Conservation (phyloP, 2,329 filamentous ascomycete genomes). For the Ceratocystis colombiana region DNA sequence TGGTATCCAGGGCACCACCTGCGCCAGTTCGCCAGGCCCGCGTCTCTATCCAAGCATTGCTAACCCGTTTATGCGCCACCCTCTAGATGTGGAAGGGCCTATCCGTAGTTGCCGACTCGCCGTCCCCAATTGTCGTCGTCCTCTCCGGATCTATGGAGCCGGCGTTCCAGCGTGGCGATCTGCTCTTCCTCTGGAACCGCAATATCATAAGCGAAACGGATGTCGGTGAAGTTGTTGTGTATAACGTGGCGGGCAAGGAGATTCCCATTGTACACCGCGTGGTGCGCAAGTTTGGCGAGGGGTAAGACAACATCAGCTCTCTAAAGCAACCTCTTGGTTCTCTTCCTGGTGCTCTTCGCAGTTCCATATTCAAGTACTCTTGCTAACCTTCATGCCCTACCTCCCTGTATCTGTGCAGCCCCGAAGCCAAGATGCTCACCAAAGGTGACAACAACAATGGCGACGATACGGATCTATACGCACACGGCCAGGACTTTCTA, state of each 20-base stretch:
- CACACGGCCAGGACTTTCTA: conserved; percentile 74
- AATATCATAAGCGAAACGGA: conserved; percentile 47
- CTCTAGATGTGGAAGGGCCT: conserved; percentile 74
- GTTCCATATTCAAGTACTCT: background rate
- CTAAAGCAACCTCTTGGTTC: too few relatives aligned
- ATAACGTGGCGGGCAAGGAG: conserved; percentile 82
- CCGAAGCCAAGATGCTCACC: conserved; percentile 66
- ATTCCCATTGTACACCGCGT: conserved; percentile 96
- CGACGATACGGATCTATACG: conserved; percentile 84
- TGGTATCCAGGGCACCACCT: background rate
- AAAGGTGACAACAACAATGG: conserved; percentile 96
- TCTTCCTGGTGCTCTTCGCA: background rate
- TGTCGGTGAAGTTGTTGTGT: conserved; percentile 51
- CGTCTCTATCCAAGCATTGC: background rate
- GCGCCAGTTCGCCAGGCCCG: too few relatives aligned
- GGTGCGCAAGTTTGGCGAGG: conserved; percentile 59
- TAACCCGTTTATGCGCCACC: background rate
- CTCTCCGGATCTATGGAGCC: conserved; percentile 77
- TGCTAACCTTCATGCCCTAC: background rate
- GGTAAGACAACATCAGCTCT: conserved; percentile 36
- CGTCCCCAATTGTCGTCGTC: conserved; percentile 73
- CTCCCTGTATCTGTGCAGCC: conserved; percentile 32
- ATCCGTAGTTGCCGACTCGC: conserved; percentile 64
- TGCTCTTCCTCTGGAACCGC: conserved; percentile 68
- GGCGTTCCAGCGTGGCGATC: conserved; percentile 67